A percentile compares a stretch with the other conserved stretches of the same genome.
These are phyloP conservation scores for Sistotremastrum suecicum DNA, from an alignment of 768 basidiomycete species.

Conservation along the genomic window DNA sequence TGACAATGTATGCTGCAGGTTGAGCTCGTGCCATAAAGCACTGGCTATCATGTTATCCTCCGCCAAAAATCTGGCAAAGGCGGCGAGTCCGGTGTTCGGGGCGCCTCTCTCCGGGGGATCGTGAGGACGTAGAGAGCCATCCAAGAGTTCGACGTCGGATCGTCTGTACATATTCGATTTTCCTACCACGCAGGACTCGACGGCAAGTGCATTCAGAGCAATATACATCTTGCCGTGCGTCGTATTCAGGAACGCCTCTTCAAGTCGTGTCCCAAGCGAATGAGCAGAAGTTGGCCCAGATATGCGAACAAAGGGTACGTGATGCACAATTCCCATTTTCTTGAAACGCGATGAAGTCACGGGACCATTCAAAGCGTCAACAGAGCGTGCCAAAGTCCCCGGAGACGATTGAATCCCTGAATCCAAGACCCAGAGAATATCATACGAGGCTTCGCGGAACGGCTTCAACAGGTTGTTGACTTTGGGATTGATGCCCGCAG, in stretches of 20 bases:
- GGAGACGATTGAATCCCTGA: slow-evolving; percentile 78
- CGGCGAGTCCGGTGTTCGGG: slow-evolving; percentile 42
- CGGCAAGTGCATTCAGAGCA: slow-evolving; percentile 75
- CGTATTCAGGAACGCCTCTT: slow-evolving; percentile 91
- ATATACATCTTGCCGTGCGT: slow-evolving; percentile 98
- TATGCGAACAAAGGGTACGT: slow-evolving; percentile 80
- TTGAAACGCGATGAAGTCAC: slow-evolving; percentile 17
- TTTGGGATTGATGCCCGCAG: slow-evolving; percentile 90
- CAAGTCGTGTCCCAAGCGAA: slow-evolving; percentile 66
- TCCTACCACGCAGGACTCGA: slow-evolving; percentile 93
- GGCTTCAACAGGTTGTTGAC: slow-evolving; percentile 90
- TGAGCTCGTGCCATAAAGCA: slow-evolving; percentile 88
- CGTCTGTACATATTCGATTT: slow-evolving; percentile 92
- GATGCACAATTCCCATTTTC: slow-evolving; percentile 80
- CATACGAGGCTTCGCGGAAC: slow-evolving; percentile 66
- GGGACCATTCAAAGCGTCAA: slow-evolving; percentile 51
- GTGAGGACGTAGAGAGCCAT: slow-evolving; percentile 45
- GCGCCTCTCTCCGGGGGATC: slow-evolving; percentile 9
- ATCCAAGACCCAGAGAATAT: slow-evolving; percentile 94
- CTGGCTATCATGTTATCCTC: slow-evolving; percentile 97
- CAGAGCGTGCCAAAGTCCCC: slow-evolving; percentile 71
- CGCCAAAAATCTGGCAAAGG: slow-evolving; percentile 80
- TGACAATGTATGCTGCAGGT: slow-evolving; percentile 76
- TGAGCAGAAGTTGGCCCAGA: slow-evolving; percentile 31
- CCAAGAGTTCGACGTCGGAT: slow-evolving; percentile 69